Percentiles rank a stretch among this genome's conserved stretches.
Conservation (phyloP, 2,329 filamentous ascomycete genomes). For the Corinectria fuckeliana region DNA sequence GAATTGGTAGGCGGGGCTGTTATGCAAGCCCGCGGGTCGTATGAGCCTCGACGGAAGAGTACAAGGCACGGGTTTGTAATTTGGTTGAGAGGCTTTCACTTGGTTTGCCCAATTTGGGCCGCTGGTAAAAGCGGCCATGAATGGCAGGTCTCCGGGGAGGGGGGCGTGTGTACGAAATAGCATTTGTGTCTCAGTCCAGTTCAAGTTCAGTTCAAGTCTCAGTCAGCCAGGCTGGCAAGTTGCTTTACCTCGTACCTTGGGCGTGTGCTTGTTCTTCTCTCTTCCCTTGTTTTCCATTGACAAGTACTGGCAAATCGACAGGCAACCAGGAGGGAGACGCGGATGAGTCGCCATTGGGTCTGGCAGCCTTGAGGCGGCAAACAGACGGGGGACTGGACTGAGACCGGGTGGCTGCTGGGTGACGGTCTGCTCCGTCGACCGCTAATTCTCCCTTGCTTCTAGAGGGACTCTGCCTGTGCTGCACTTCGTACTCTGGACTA, state of each 20-base stretch:
- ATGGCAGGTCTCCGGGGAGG: background rate
- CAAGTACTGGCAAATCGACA: too few relatives aligned
- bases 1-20: background rate
- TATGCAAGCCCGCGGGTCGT: conserved; percentile 12
- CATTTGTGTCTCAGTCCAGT: background rate
- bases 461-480: background rate
- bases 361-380: background rate
- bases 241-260: too few relatives aligned
- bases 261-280: background rate
- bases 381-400: background rate
- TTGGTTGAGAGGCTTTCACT: background rate
- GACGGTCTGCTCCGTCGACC: background rate
- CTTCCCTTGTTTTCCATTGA: background rate
- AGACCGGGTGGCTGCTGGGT: background rate
- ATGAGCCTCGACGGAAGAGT: conserved; percentile 2
- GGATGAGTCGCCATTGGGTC: conserved; percentile 1
- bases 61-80: background rate
- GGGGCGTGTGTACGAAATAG: conserved; percentile 1
- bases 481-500: too few relatives aligned
- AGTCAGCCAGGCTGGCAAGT: background rate
- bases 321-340: background rate
- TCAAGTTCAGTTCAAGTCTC: background rate
- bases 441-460: background rate
- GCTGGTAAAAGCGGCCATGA: conserved; percentile 12
- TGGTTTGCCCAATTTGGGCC: background rate